phyloP scores from a whole-genome alignment of 2,329 filamentous ascomycete species.

The Raffaelea albimanens region DNA sequence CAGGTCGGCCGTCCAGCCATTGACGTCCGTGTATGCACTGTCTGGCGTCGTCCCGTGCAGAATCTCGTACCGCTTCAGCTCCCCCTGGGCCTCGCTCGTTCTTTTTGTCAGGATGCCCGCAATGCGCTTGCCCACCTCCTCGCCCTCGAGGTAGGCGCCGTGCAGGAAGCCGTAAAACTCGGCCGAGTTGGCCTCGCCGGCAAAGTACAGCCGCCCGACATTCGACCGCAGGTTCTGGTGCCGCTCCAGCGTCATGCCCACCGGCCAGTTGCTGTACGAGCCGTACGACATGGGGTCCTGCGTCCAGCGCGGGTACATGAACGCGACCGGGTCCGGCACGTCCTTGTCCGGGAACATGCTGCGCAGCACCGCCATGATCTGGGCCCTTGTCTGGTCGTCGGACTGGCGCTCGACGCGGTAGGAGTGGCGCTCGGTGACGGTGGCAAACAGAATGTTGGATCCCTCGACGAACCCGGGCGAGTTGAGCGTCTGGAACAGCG shows the following conservation, averaged over 20 bases:
- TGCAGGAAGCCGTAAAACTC: conserved; percentile 5
- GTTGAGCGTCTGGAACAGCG: conserved; percentile 2
- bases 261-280: conserved; percentile 6
- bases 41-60: conserved; percentile 2
- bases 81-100: neutral
- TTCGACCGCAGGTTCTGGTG: conserved; percentile 5
- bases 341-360: conserved; percentile 2
- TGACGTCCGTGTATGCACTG: conserved; percentile 1
- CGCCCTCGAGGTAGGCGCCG: conserved; percentile 3
- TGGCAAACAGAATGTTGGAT: conserved; percentile 4
- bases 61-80: neutral
- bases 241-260: conserved; percentile 3
- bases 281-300: conserved; percentile 1
- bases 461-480: conserved; percentile 1
- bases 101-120: neutral
- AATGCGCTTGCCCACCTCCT: neutral
- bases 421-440: neutral
- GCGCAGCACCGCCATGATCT: conserved; percentile 3
- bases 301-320: conserved; percentile 3
- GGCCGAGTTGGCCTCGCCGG: conserved; percentile 6
- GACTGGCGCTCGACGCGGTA: conserved; percentile 4
- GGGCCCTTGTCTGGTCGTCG: neutral
- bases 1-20: conserved; percentile 1
- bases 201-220: conserved; percentile 3
- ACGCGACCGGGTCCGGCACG: neutral